A percentile compares a stretch with the other conserved stretches of the same genome.
Conservation (phyloP, 2,329 filamentous ascomycete species). For the Teratosphaeria viscida region DNA sequence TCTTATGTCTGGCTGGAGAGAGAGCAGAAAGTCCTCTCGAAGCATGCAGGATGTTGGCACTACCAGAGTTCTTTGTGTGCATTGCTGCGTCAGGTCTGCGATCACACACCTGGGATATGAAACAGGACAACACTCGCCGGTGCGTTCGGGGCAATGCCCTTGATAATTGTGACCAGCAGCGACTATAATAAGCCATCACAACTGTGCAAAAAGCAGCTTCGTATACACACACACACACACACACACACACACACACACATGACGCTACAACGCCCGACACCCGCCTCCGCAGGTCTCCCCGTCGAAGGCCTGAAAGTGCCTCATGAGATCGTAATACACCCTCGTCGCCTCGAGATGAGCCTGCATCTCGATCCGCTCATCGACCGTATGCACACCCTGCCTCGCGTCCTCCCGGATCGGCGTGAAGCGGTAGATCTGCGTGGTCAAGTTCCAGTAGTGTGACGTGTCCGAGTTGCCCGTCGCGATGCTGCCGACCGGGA, state of each 20-base stretch:
- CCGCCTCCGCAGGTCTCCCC: conserved; percentile 1
- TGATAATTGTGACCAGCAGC: too few relatives aligned
- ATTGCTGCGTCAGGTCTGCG: too few relatives aligned
- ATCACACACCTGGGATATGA: too few relatives aligned
- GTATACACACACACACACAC: not conserved
- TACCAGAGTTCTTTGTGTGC: not conserved
- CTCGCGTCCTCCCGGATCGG: conserved; percentile 36
- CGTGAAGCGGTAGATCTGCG: conserved; percentile 44
- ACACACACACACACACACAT: too few relatives aligned
- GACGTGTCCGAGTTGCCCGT: conserved; percentile 45
- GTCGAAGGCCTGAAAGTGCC: conserved; percentile 5
- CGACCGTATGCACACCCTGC: conserved; percentile 41
- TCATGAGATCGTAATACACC: conserved; percentile 27
- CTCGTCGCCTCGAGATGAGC: conserved; percentile 35
- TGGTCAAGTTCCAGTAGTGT: conserved; percentile 43
- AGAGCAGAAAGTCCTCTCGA: too few relatives aligned
- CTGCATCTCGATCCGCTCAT: conserved; percentile 33
- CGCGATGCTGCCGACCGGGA: conserved; percentile 36
- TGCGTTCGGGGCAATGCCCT: too few relatives aligned
- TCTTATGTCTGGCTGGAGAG: too few relatives aligned
- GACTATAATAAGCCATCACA: too few relatives aligned
- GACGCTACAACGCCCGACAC: not conserved
- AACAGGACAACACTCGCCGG: too few relatives aligned
- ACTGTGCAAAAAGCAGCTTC: not conserved
- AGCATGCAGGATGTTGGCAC: too few relatives aligned